Evolutionary conservation across 2,329 filamentous ascomycete genomes (phyloP).

Genomic region (Arachnopeziza araneosa): DNA sequence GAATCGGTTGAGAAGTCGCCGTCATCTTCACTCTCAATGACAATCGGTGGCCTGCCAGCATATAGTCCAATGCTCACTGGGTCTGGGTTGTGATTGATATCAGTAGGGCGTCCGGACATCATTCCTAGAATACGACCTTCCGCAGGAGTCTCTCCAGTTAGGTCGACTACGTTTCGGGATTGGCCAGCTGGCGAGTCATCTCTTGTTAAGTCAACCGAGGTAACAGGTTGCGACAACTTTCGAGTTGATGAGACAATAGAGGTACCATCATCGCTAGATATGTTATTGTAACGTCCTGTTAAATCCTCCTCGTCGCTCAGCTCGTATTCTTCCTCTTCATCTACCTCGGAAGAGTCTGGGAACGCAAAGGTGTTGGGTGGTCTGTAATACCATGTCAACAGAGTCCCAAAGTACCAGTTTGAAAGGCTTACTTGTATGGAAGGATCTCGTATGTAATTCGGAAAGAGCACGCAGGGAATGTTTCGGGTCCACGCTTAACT

Average conservation of each 20-base stretch:
- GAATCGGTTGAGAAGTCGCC: conserved; percentile 12
- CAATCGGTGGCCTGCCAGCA: conserved; percentile 10
- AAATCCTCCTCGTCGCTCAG: conserved; percentile 23
- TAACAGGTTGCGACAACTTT: conserved; percentile 16
- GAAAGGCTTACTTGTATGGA: conserved; percentile 23
- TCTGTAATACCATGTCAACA: conserved; percentile 9
- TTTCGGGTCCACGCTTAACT: conserved; percentile 42
- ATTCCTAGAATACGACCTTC: conserved; percentile 6
- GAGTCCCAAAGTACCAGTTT: background rate
- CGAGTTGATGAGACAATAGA: conserved; percentile 20
- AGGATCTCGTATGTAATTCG: conserved; percentile 20
- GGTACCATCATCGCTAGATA: conserved; percentile 23
- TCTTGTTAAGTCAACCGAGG: conserved; percentile 28
- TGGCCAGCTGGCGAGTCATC: conserved; percentile 21
- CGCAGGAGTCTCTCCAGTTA: conserved; percentile 11
- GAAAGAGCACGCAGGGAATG: conserved; percentile 29
- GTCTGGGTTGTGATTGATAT: conserved; percentile 6
- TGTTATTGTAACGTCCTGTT: conserved; percentile 10
- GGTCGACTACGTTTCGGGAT: conserved; percentile 11
- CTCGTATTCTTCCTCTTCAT: conserved; percentile 25
- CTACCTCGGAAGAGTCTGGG: conserved; percentile 26
- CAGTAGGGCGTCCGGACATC: conserved; percentile 7
- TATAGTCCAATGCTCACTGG: conserved; percentile 6
- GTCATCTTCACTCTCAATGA: conserved; percentile 15
- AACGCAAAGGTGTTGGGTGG: conserved; percentile 20